phyloP scores from a whole-genome alignment of 768 basidiomycete species.

The Steccherinum ochraceum region DNA sequence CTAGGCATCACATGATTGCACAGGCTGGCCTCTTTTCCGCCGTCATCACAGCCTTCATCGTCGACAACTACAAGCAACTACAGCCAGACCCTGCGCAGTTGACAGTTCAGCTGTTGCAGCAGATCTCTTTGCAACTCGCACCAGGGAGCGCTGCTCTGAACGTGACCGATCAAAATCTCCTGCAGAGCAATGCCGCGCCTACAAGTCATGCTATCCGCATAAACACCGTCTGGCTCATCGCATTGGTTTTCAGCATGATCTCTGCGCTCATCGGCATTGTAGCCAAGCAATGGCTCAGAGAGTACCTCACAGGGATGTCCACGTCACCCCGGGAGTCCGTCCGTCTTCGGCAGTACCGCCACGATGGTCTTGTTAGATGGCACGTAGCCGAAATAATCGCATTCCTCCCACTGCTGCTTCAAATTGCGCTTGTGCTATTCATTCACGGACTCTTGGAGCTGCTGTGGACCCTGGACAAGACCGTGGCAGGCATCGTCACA shows the following conservation, averaged over 20 bases:
- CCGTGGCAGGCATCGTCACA: conserved; percentile 1
- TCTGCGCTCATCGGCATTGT: conserved; percentile 2
- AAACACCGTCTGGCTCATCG: conserved; percentile 4
- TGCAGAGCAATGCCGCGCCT: neutral
- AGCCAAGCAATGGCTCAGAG: conserved; percentile 4
- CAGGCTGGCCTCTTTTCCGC: neutral
- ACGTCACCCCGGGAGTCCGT: conserved; percentile 2
- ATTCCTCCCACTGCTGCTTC: conserved; percentile 1
- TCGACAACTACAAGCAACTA: neutral
- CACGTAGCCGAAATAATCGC: neutral
- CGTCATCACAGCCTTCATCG: neutral
- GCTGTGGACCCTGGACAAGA: neutral
- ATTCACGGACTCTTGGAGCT: conserved; percentile 1
- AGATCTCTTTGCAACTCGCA: neutral
- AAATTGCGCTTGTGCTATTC: conserved; percentile 3
- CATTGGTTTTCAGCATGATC: conserved; percentile 4
- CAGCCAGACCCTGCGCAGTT: neutral
- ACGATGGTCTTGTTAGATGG: conserved; percentile 1
- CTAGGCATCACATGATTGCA: neutral
- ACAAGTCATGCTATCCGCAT: neutral
- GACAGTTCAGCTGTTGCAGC: neutral
- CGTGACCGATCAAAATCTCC: neutral
- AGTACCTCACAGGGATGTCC: conserved; percentile 1
- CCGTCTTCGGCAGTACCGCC: conserved; percentile 1
- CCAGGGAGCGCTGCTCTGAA: neutral